A percentile compares a stretch with the other conserved stretches of the same genome.
These are phyloP conservation scores for Atkinsonella texensis DNA, from an alignment of 2,329 filamentous ascomycete genomes.

Conservation along the genomic window DNA sequence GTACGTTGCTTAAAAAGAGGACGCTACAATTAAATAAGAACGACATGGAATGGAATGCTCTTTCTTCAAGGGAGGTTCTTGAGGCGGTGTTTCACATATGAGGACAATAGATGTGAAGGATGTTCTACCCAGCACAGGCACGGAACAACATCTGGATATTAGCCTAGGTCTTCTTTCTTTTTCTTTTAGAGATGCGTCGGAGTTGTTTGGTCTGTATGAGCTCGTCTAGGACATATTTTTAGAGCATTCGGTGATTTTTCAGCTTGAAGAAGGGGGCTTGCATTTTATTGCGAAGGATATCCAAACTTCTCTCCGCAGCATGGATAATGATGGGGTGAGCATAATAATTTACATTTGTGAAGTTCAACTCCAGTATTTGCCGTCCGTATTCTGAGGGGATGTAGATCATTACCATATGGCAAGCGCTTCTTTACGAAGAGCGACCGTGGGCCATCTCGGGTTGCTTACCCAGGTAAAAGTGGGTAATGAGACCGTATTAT, in stretches of 20 bases:
- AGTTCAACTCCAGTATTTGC: too few species aligned
- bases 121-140: background rate
- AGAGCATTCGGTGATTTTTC: background rate
- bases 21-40: background rate
- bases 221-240: background rate
- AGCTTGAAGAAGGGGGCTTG: background rate
- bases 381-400: too few species aligned
- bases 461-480: too few species aligned
- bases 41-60: background rate
- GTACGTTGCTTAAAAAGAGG: background rate
- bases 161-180: background rate
- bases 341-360: too few species aligned
- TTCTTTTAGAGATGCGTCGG: conserved; percentile 1
- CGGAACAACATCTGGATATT: background rate
- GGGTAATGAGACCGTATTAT: too few species aligned
- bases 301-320: background rate
- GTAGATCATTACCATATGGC: too few species aligned
- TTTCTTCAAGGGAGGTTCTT: background rate
- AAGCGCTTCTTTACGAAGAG: too few species aligned
- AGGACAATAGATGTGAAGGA: background rate
- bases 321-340: background rate
- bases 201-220: conserved; percentile 3
- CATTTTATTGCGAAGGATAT: background rate
- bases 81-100: background rate
- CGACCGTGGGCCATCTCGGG: too few species aligned